phyloP scores from a whole-genome alignment of 2,329 filamentous ascomycete species.

The Pseudohalonectria lignicola region DNA sequence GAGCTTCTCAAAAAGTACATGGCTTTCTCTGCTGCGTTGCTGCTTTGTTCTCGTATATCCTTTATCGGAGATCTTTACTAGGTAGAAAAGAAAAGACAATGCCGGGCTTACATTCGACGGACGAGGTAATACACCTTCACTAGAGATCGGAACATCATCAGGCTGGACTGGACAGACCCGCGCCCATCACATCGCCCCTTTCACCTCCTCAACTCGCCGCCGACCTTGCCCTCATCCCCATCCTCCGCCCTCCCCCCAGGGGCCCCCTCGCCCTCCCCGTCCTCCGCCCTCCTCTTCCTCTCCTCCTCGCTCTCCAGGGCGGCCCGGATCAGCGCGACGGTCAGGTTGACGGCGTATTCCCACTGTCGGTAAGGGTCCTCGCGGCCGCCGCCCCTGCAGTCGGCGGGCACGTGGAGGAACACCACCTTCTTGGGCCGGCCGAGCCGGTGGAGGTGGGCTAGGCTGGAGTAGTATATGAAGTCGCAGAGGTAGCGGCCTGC shows the following conservation, averaged over 20 bases:
- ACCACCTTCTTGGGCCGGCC: conserved; percentile 39
- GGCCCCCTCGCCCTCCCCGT: not conserved
- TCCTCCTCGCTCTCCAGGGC: conserved; percentile 41
- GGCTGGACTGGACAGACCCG: too few species aligned
- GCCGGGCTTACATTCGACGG: too few species aligned
- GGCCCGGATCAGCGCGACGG: conserved; percentile 42
- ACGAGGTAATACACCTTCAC: too few species aligned
- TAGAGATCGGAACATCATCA: too few species aligned
- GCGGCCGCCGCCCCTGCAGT: conserved; percentile 25
- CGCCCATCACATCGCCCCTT: not conserved
- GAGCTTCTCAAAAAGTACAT: too few species aligned
- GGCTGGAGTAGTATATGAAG: conserved; percentile 64
- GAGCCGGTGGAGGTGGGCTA: conserved; percentile 44
- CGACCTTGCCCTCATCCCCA: too few species aligned
- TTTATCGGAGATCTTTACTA: too few species aligned
- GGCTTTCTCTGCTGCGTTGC: too few species aligned
- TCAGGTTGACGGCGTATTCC: conserved; percentile 33
- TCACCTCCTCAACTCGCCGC: not conserved
- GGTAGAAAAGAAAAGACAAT: too few species aligned
- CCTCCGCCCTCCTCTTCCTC: conserved; percentile 1
- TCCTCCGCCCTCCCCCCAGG: too few species aligned
- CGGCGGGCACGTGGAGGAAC: conserved; percentile 64
- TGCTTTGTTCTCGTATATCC: too few species aligned
- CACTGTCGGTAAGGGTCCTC: too few species aligned
- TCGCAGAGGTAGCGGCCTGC: conserved; percentile 67